Conservation (phyloP, 2,329 filamentous ascomycete species). For the Aspergillus neotritici region DNA sequence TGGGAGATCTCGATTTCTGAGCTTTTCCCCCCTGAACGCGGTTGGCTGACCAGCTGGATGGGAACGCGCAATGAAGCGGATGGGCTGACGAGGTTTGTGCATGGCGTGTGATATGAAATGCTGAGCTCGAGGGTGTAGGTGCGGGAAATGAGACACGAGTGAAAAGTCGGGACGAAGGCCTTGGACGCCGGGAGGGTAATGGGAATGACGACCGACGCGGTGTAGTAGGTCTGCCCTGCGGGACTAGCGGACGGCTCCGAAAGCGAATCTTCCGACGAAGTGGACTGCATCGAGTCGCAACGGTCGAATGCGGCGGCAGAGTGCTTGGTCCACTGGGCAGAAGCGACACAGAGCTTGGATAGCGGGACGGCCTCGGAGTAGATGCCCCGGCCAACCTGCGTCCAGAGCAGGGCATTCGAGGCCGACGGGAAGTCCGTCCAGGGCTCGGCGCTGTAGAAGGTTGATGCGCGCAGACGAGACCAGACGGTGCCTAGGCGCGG, state of each 20-base stretch:
- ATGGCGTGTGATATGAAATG: constrained; percentile 50
- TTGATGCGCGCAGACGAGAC: constrained; percentile 53
- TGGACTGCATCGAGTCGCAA: constrained; percentile 25
- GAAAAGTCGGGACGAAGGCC: constrained; percentile 63
- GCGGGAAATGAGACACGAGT: constrained; percentile 62
- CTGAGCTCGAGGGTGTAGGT: constrained; percentile 57
- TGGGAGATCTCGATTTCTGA: constrained; percentile 12
- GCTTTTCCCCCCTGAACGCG: constrained; percentile 6
- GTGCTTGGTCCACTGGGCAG: constrained; percentile 54
- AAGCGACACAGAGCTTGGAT: constrained; percentile 51
- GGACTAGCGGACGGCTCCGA: constrained; percentile 38
- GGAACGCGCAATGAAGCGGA: constrained; percentile 39
- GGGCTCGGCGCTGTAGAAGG: constrained; percentile 51
- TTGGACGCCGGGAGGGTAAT: constrained; percentile 57
- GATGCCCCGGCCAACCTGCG: constrained; percentile 43
- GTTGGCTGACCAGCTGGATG: constrained; percentile 35
- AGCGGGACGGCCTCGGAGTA: constrained; percentile 51
- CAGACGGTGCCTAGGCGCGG: constrained; percentile 49
- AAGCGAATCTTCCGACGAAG: constrained; percentile 25
- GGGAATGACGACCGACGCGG: constrained; percentile 58
- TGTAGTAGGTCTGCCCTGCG: constrained; percentile 51
- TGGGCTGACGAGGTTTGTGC: constrained; percentile 37
- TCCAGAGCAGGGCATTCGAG: constrained; percentile 34
- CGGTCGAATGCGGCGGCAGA: constrained; percentile 26
- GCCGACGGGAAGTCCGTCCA: constrained; percentile 47